phyloP scores from a whole-genome alignment of 192 early-diverging fungal species.

The Thamnidium elegans region DNA sequence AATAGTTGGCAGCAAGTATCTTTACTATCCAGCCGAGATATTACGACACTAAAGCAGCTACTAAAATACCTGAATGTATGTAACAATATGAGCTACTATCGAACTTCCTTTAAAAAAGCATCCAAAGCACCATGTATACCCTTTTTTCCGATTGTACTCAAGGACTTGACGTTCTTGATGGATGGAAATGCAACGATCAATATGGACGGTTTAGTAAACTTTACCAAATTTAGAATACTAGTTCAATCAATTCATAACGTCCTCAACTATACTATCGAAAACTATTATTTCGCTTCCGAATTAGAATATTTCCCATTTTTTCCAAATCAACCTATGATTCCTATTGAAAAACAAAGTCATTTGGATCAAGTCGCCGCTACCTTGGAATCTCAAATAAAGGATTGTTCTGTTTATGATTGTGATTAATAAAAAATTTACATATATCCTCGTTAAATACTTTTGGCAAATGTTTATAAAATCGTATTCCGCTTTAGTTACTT shows the following conservation, averaged over 20 bases:
- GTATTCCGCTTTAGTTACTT: too few species aligned
- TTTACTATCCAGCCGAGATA: constrained; percentile 42
- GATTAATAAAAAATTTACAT: too few species aligned
- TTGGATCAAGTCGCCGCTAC: neutral
- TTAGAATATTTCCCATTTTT: constrained; percentile 32
- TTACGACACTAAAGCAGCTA: constrained; percentile 42
- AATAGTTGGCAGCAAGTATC: neutral
- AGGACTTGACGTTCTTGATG: constrained; percentile 71
- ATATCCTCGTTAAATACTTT: too few species aligned
- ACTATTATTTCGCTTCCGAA: constrained; percentile 47
- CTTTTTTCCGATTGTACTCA: constrained; percentile 68
- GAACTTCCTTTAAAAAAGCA: constrained; percentile 46
- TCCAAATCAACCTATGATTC: neutral
- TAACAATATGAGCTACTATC: constrained; percentile 65
- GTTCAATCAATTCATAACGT: constrained; percentile 39
- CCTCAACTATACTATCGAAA: constrained; percentile 29
- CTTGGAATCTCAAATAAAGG: neutral
- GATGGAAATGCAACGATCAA: constrained; percentile 60
- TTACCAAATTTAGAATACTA: constrained; percentile 47
- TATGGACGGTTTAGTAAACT: constrained; percentile 36
- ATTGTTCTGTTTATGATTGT: too few species aligned
- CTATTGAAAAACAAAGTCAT: neutral
- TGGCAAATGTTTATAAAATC: too few species aligned
- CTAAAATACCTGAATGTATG: constrained; percentile 60
- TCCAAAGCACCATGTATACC: constrained; percentile 48